These are phyloP conservation scores for Colletotrichum sp. DNA, from an alignment of 2,329 filamentous ascomycete genomes.

Conservation along the genomic window DNA sequence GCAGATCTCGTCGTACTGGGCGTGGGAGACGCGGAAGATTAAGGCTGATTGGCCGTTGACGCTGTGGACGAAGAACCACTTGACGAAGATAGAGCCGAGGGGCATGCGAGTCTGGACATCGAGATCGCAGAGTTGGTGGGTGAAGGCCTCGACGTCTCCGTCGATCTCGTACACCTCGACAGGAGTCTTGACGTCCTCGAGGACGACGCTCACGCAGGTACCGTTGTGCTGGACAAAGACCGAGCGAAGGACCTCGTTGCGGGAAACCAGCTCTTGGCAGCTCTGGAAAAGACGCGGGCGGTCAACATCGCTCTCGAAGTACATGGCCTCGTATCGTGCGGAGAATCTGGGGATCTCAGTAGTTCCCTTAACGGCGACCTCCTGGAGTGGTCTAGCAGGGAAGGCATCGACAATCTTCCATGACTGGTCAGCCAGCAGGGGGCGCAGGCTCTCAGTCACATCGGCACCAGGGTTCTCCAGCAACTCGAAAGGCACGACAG, in stretches of 20 bases:
- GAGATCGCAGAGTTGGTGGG: conserved; percentile 55
- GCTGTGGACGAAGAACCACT: conserved; percentile 58
- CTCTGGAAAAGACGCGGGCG: conserved; percentile 50
- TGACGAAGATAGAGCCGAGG: conserved; percentile 64
- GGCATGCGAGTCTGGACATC: conserved; percentile 62
- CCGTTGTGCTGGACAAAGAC: conserved; percentile 62
- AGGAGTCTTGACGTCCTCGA: conserved; percentile 56
- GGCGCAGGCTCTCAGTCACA: conserved; percentile 42
- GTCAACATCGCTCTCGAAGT: conserved; percentile 59
- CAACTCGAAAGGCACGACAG: conserved; percentile 55
- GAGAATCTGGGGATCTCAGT: conserved; percentile 64
- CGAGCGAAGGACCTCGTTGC: conserved; percentile 70
- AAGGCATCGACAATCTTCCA: conserved; percentile 61
- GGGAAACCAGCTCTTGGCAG: conserved; percentile 61
- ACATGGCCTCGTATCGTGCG: conserved; percentile 68
- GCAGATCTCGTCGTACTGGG: conserved; percentile 74
- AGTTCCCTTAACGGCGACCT: conserved; percentile 64
- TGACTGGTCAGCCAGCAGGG: conserved; percentile 53
- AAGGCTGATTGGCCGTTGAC: conserved; percentile 44
- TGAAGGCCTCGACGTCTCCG: conserved; percentile 54
- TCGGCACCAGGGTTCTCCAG: conserved; percentile 51
- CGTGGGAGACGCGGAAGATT: conserved; percentile 68
- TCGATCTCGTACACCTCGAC: conserved; percentile 60
- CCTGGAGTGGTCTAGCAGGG: conserved; percentile 63
- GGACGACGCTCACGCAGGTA: conserved; percentile 61